Evolutionary conservation across 345 rosid species (phyloP), one percentile per base, ranked within the genome.

Genomic region (Noccaea caerulescens): DNA sequence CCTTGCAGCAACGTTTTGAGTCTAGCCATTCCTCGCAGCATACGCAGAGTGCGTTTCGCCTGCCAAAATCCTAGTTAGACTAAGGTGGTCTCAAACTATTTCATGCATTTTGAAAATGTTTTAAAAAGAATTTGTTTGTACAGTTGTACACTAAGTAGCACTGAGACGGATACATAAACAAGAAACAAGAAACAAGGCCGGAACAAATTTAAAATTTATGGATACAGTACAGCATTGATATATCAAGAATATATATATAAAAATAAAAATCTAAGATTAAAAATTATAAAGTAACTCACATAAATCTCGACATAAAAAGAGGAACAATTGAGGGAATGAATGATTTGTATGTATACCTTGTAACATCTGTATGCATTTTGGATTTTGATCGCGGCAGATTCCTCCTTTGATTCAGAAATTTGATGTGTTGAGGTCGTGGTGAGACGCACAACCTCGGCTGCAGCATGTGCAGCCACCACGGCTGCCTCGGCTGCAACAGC

Each of bases 41-140:
- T 91, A 41, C 91, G 84, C 77, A 87, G 76, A 51, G 90, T 84
- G 68, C 91, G 85, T 75, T 88, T 83, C 18, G 98, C 94, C 98
- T 93, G 72, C 58, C 67, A 80, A 63, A 4, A 27, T 27, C 49
- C 37, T 54, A 56, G 42, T 11, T 12, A 27, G 30, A 39, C 10
- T 3, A 12, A 41, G 6, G 4, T 6, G 10, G 3, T 57, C n/a
- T 34, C 11, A 34, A 8, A 39, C 7, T 5, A n/a, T 53, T 14
- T 12, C 7, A 37, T 38, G 11, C 7, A 6, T 33, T 38, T 38
- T 38, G 30, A 27, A 27, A 27, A 2, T 27, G 30, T 27, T 27
- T 3, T 27, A 27, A 27, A 27, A 27, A 27, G 30, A 20, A 20
- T 20, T 20, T 20, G 23, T 20, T 20, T 20, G 23, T 20, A 20